A percentile compares a stretch with the other conserved stretches of the same genome.
Conservation (phyloP, 2,329 filamentous ascomycete genomes). For the Exophiala oligosperma region DNA sequence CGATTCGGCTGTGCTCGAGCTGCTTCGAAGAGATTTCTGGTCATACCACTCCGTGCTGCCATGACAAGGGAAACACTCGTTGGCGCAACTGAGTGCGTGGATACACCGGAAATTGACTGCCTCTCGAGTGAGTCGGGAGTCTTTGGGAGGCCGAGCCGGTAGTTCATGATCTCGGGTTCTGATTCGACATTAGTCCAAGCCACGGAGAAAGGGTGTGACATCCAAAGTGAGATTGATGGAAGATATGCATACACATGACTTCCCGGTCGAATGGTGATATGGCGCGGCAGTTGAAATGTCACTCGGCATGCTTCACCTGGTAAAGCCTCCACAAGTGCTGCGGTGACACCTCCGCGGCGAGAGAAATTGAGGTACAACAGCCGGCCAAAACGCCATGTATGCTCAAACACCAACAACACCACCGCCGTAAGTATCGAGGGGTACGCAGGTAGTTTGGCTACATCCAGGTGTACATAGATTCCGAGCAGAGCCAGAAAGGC, state of each 20-base stretch:
- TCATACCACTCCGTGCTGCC: conserved; percentile 64
- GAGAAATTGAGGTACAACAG: conserved; percentile 56
- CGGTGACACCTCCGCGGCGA: conserved; percentile 48
- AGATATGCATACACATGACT: conserved; percentile 63
- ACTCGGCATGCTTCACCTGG: conserved; percentile 61
- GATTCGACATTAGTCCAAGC: conserved; percentile 44
- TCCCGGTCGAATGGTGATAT: conserved; percentile 55
- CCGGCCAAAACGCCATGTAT: conserved; percentile 47
- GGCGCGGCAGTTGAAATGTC: conserved; percentile 59
- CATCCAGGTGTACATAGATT: conserved; percentile 44
- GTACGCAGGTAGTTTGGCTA: conserved; percentile 43
- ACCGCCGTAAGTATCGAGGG: conserved; percentile 41
- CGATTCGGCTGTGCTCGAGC: conserved; percentile 47
- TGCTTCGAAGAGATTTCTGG: conserved; percentile 58
- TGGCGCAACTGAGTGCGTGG: conserved; percentile 20
- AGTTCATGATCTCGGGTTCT: conserved; percentile 23
- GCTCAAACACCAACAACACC: conserved; percentile 43
- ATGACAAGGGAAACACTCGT: conserved; percentile 58
- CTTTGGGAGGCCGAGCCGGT: conserved; percentile 9
- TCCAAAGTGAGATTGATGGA: conserved; percentile 49
- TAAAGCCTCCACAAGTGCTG: conserved; percentile 58
- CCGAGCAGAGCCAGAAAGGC: conserved; percentile 46
- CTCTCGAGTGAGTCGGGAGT: conserved; percentile 29
- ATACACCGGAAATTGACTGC: conserved; percentile 23
- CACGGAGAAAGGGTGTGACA: conserved; percentile 51